Conservation (phyloP, 1,284 basidiomycete genomes). For the Porogramme epimiltina region DNA sequence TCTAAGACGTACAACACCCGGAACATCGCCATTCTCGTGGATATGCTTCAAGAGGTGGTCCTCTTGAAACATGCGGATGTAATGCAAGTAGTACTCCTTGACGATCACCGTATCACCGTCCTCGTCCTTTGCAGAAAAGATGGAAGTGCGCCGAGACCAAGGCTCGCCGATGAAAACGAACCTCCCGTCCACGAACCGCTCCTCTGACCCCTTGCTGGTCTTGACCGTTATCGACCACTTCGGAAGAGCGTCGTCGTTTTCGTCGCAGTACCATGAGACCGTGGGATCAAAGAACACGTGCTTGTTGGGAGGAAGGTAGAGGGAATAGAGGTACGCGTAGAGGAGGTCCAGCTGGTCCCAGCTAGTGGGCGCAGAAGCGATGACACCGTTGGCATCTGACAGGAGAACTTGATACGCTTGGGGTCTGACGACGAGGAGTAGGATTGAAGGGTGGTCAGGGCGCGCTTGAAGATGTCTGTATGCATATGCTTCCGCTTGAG, state of each 20-base stretch:
- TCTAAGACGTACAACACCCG: neutral
- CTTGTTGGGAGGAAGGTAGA: neutral
- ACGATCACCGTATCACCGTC: neutral
- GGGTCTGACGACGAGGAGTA: too few relatives aligned
- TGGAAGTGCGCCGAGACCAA: neutral
- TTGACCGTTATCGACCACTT: too few relatives aligned
- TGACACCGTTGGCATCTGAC: too few relatives aligned
- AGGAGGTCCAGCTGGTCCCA: too few relatives aligned
- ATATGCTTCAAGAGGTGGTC: neutral
- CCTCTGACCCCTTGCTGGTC: too few relatives aligned
- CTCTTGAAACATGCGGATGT: neutral
- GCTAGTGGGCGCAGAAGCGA: too few relatives aligned
- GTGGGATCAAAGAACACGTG: neutral
- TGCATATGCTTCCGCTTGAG: too few relatives aligned
- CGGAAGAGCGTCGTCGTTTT: too few relatives aligned
- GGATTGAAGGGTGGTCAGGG: too few relatives aligned
- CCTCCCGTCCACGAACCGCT: neutral
- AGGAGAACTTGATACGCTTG: too few relatives aligned
- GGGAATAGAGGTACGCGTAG: too few relatives aligned
- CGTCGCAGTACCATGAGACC: neutral
- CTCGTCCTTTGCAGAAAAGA: neutral
- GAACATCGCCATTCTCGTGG: neutral
- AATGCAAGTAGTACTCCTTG: neutral
- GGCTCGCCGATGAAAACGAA: neutral
- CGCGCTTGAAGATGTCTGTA: too few relatives aligned